Conservation (phyloP, 306 rosid species). For the Ceratonia siliqua region DNA sequence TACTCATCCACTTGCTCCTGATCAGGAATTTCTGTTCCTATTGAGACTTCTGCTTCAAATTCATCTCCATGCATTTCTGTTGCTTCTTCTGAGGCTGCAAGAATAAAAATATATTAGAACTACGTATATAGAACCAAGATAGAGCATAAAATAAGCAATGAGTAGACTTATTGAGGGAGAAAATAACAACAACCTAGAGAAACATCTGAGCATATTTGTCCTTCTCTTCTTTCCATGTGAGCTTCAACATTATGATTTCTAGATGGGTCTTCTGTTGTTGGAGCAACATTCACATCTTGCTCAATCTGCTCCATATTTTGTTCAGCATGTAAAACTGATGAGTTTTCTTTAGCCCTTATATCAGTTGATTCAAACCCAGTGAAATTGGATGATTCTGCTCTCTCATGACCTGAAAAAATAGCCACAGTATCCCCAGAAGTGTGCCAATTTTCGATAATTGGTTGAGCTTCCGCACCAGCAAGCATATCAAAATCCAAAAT, state of each 20-base stretch:
- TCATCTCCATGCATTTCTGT: conserved; percentile 54
- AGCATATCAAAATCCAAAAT: conserved; percentile 74
- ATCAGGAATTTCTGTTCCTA: conserved; percentile 90
- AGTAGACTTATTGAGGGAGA: neutral
- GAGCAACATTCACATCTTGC: conserved; percentile 31
- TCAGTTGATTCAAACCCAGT: conserved; percentile 38
- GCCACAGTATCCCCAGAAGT: conserved; percentile 51
- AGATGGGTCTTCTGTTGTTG: conserved; percentile 42
- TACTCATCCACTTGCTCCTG: conserved; percentile 64
- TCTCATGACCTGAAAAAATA: conserved; percentile 36
- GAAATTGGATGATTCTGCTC: conserved; percentile 20
- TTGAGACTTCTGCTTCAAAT: conserved; percentile 74
- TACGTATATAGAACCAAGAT: neutral
- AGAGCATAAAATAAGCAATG: neutral
- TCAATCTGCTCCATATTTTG: conserved; percentile 30
- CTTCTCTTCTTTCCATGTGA: conserved; percentile 39
- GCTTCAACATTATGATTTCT: conserved; percentile 38
- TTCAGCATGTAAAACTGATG: conserved; percentile 30
- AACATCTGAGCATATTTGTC: conserved; percentile 46
- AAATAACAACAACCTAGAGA: conserved; percentile 51
- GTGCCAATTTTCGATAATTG: conserved; percentile 68
- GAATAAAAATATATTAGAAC: conserved; percentile 20
- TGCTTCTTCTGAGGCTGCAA: conserved; percentile 59
- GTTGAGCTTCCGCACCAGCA: conserved; percentile 47
- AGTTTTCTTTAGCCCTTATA: conserved; percentile 23